Percentiles rank a stretch among this genome's conserved stretches.
Conservation (phyloP, 352 stramenopile genomes). For the Hyaloperonospora brassicae region DNA sequence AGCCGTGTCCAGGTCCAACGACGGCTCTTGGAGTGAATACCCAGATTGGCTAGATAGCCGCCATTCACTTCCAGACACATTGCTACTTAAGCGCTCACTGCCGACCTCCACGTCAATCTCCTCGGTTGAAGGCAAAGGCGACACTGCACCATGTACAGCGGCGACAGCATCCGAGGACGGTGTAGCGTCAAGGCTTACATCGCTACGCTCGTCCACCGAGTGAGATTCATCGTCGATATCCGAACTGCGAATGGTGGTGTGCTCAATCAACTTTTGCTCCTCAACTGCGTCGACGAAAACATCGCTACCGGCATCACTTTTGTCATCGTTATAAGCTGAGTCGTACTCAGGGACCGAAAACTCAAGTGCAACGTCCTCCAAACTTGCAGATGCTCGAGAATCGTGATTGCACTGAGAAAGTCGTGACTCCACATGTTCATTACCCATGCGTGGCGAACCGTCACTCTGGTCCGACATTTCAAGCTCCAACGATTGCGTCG, state of each 20-base stretch:
- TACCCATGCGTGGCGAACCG: too few species aligned
- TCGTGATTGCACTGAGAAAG: slow-evolving; percentile 1
- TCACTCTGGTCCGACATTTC: background rate
- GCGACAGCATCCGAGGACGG: too few species aligned
- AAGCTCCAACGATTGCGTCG: background rate
- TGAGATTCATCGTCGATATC: slow-evolving; percentile 11
- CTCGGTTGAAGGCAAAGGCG: too few species aligned
- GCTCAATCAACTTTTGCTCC: slow-evolving; percentile 15
- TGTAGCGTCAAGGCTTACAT: slow-evolving; percentile 10
- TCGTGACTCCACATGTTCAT: slow-evolving; percentile 2
- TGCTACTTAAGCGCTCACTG: slow-evolving; percentile 19
- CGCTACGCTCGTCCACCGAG: slow-evolving; percentile 7
- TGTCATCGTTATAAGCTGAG: slow-evolving; percentile 13
- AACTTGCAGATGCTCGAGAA: slow-evolving; percentile 7
- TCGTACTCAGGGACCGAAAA: slow-evolving; percentile 17
- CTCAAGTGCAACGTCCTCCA: slow-evolving; percentile 10
- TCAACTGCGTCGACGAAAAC: slow-evolving; percentile 27
- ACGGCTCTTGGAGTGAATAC: slow-evolving; percentile 27
- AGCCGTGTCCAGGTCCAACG: slow-evolving; percentile 33
- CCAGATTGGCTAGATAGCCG: slow-evolving; percentile 24
- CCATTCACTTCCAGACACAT: slow-evolving; percentile 27
- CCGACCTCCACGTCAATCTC: slow-evolving; percentile 12
- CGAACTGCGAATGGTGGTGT: background rate
- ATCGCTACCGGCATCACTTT: slow-evolving; percentile 26
- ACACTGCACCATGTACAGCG: too few species aligned